These are phyloP conservation scores for Phytophthora quininea DNA, from an alignment of 352 stramenopile genomes.

Conservation along the genomic window DNA sequence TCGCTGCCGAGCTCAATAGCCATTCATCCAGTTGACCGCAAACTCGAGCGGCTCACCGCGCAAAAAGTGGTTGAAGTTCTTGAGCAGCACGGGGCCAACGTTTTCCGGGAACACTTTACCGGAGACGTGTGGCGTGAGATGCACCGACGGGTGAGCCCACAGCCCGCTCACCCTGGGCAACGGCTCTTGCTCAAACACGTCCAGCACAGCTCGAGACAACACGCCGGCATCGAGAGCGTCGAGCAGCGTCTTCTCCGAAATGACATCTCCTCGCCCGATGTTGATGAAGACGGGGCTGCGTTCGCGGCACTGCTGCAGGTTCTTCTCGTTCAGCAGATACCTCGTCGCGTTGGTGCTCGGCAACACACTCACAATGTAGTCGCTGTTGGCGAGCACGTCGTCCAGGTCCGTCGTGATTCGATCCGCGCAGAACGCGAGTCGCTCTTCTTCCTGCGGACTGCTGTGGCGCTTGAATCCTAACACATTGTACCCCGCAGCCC, in stretches of 20 bases:
- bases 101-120: conserved; percentile 67
- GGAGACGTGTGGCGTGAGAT: conserved; percentile 75
- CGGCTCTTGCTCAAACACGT: conserved; percentile 47
- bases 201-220: conserved; percentile 49
- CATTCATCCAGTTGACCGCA: conserved; percentile 10
- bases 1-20: background rate
- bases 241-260: conserved; percentile 56
- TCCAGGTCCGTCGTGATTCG: conserved; percentile 49
- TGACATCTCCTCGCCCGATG: conserved; percentile 83
- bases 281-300: conserved; percentile 84
- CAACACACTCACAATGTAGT: conserved; percentile 85
- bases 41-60: conserved; percentile 16
- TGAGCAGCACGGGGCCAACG: conserved; percentile 65
- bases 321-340: conserved; percentile 58
- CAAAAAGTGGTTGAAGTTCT: conserved; percentile 39
- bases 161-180: conserved; percentile 45
- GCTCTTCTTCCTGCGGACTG: conserved; percentile 5
- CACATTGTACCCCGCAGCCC: conserved; percentile 52
- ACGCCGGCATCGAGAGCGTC: conserved; percentile 57
- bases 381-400: conserved; percentile 42
- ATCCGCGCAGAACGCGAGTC: conserved; percentile 25
- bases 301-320: conserved; percentile 44
- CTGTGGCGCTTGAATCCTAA: conserved; percentile 68
- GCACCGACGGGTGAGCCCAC: conserved; percentile 57
- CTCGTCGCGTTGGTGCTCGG: conserved; percentile 70